Conservation (phyloP, 2,329 filamentous ascomycete genomes). For the Fonsecaea pedrosoi region DNA sequence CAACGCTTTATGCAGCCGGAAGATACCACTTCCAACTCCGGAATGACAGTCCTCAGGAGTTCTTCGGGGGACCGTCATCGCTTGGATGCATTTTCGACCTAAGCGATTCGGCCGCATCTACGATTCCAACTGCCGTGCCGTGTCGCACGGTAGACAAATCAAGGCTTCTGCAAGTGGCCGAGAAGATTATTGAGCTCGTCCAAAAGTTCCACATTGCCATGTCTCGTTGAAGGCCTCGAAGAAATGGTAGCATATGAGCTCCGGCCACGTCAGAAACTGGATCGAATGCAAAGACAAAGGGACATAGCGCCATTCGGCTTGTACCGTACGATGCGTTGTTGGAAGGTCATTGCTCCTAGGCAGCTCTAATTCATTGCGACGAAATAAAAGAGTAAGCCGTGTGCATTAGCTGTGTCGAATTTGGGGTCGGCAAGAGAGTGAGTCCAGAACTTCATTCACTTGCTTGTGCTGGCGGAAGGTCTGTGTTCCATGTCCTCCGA, state of each 20-base stretch:
- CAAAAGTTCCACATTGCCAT: not conserved
- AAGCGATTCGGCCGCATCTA: constrained; percentile 3
- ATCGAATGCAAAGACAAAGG: not conserved
- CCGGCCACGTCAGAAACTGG: not conserved
- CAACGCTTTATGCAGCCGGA: not conserved
- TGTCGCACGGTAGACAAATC: not conserved
- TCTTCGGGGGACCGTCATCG: not conserved
- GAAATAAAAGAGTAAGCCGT: not conserved
- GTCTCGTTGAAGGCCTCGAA: not conserved
- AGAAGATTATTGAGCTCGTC: not conserved
- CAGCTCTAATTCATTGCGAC: no score
- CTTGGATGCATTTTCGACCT: constrained; percentile 14
- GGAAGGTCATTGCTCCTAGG: no score
- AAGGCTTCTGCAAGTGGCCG: not conserved
- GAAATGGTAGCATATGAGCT: not conserved
- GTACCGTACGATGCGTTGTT: not conserved
- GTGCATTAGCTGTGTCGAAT: not conserved
- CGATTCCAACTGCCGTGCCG: constrained; percentile 11
- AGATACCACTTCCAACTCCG: not conserved
- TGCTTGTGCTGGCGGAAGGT: not conserved
- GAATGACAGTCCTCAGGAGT: not conserved
- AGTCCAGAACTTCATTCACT: not conserved
- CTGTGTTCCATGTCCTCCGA: not conserved
- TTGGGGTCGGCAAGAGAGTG: not conserved
- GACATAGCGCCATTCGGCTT: not conserved